These are phyloP conservation scores for Quercus ilex DNA, from an alignment of 306 rosid genomes.

Conservation along the genomic window DNA sequence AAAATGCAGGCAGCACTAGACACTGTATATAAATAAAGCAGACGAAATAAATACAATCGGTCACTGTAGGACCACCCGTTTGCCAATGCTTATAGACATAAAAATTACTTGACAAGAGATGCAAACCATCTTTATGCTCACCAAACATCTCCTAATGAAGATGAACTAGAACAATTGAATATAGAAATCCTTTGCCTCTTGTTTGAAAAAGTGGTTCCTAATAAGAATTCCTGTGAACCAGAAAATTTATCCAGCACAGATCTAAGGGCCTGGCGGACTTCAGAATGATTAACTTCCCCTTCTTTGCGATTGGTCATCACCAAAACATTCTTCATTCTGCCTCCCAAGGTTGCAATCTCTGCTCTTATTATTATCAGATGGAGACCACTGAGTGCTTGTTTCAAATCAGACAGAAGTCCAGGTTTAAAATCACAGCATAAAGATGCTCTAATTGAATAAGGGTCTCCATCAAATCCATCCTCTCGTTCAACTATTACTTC, in stretches of 20 bases:
- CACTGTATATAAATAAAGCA: constrained; percentile 4
- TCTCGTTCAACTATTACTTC: constrained; percentile 68
- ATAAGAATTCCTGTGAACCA: constrained; percentile 42
- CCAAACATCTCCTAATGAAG: constrained; percentile 40
- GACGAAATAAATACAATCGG: background rate
- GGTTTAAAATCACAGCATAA: constrained; percentile 66
- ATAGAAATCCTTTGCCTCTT: constrained; percentile 49
- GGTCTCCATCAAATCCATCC: constrained; percentile 42
- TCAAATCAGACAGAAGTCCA: constrained; percentile 54
- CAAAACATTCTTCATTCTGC: constrained; percentile 67
- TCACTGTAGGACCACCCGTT: background rate
- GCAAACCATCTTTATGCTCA: constrained; percentile 12
- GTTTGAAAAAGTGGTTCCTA: constrained; percentile 26
- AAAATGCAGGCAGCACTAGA: constrained; percentile 1
- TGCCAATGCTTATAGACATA: constrained; percentile 1
- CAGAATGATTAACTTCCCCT: constrained; percentile 35
- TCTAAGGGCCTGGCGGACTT: constrained; percentile 47
- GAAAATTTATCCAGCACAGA: constrained; percentile 58
- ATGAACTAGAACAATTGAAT: constrained; percentile 33
- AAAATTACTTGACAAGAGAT: background rate
- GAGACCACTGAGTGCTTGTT: constrained; percentile 55
- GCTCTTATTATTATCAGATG: constrained; percentile 53
- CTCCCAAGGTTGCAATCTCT: constrained; percentile 58
- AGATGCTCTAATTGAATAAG: constrained; percentile 57
- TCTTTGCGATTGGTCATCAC: constrained; percentile 48